Evolutionary conservation across 2,329 filamentous ascomycete genomes (phyloP).

Genomic region (Fusarium palustre): DNA sequence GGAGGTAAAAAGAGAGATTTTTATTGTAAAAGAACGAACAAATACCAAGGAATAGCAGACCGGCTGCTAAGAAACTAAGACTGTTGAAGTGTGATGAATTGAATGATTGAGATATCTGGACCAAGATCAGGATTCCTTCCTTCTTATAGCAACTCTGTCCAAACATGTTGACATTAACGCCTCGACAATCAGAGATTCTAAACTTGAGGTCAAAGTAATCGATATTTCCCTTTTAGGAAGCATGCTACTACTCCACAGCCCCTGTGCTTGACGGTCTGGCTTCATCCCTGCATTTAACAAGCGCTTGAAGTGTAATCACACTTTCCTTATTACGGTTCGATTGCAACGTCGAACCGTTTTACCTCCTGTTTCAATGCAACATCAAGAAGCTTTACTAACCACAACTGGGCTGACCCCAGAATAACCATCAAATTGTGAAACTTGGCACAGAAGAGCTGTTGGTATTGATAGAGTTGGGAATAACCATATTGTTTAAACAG

Average conservation of each 20-base stretch:
- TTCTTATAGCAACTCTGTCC: neutral
- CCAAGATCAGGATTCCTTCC: neutral
- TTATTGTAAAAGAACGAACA: neutral
- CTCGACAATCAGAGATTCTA: neutral
- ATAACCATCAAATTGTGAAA: neutral
- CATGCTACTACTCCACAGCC: neutral
- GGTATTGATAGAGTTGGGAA: neutral
- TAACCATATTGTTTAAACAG: neutral
- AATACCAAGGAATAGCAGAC: neutral
- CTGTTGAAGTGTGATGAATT: neutral
- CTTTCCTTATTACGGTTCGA: neutral
- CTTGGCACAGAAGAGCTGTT: neutral
- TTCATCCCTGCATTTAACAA: neutral
- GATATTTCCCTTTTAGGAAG: slow-evolving; percentile 9
- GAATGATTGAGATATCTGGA: neutral
- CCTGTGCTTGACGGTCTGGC: neutral
- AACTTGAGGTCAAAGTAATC: neutral
- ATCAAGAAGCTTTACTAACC: neutral
- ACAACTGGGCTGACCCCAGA: no score
- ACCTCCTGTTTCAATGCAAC: neutral
- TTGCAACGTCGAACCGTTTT: neutral
- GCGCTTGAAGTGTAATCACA: neutral
- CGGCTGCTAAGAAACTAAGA: slow-evolving; percentile 14
- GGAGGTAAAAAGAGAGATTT: no score
- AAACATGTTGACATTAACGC: neutral